Base-by-base conservation (phyloP, 352 stramenopile species). In the Globisporangium nodosum region DNA sequence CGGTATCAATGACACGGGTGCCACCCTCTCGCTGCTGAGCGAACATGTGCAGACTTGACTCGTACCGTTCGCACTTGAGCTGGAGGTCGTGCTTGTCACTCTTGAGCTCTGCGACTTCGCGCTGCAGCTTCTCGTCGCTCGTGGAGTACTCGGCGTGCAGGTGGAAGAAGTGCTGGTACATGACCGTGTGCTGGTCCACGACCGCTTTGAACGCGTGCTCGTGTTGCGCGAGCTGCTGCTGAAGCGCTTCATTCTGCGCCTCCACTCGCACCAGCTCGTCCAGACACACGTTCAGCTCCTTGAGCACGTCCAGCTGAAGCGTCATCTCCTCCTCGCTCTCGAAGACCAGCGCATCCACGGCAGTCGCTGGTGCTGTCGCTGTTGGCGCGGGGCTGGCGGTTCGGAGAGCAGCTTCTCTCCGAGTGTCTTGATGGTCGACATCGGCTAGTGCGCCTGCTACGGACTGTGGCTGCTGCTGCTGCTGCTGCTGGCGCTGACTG, bases 111-210 rank as follows among this genome's bases (percentile, higher is more conserved):
- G 81, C 60, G 52, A 82, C 56, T 12, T 84, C 73, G 15, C 64
- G 63, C 8, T 69, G 68, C 15, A 78, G 48, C 1, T 54, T 56
- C 37, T 76, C 72, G 16, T 81, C 74, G 21, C 71, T 67, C 30
- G 68, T 71, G 3, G 66, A 57, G 45, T 81, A 76, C 35, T 78
- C 63, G 21, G 76, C 47, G 45, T 87, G 77, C 54, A 87, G 68
- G 54, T 87, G 68, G 55, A 88, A 84, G 30, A 87, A 82, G 50
- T 90, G 82, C 52, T 84, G 70, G 48, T 91, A 91, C 42, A 90
- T 56, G 2, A 93, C 40, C 5, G 70, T 83, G 50, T 93, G 79
- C 47, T 93, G 79, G 53, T 93, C 83, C 70, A 81, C 81, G 5
- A 87, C 56, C 1, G 74, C 70, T 49, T 75, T 66, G 49, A 88